These are phyloP conservation scores for Telfairia occidentalis DNA, from an alignment of 331 rosid genomes.

Conservation along the genomic window DNA sequence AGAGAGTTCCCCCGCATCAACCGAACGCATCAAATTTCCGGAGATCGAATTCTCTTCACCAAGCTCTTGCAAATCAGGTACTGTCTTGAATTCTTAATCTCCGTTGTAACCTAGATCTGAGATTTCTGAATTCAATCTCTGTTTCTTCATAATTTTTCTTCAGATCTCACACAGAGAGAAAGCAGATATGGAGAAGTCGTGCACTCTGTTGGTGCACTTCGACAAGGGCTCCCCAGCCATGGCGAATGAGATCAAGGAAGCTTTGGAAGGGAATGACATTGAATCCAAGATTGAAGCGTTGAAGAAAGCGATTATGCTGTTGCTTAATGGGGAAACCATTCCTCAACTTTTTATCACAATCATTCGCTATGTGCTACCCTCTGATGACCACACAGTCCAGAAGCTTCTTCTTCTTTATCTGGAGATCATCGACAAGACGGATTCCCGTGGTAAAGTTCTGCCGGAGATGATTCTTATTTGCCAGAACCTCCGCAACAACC, in stretches of 20 bases:
- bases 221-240: constrained; percentile 86
- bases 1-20: constrained; percentile 4
- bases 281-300: constrained; percentile 62
- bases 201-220: constrained; percentile 76
- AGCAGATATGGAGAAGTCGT: constrained; percentile 71
- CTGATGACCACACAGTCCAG: constrained; percentile 94
- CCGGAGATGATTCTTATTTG: constrained; percentile 97
- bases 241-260: constrained; percentile 79
- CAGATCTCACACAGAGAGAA: constrained; percentile 14
- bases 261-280: constrained; percentile 69
- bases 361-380: constrained; percentile 82
- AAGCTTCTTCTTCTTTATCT: constrained; percentile 85
- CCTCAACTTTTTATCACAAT: constrained; percentile 91
- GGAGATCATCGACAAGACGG: constrained; percentile 89
- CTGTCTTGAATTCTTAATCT: not conserved
- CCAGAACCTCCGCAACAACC: constrained; percentile 88
- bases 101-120: constrained; percentile 8
- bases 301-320: constrained; percentile 79
- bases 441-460: constrained; percentile 67
- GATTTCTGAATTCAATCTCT: not conserved
- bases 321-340: constrained; percentile 79
- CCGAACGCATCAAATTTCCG: constrained; percentile 1
- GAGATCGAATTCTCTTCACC: not conserved
- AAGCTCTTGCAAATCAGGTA: not conserved
- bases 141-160: not conserved